A percentile compares a stretch with the other conserved stretches of the same genome.
phyloP scores from a whole-genome alignment of 192 early-diverging fungal species.

The Entomortierella parvispora region DNA sequence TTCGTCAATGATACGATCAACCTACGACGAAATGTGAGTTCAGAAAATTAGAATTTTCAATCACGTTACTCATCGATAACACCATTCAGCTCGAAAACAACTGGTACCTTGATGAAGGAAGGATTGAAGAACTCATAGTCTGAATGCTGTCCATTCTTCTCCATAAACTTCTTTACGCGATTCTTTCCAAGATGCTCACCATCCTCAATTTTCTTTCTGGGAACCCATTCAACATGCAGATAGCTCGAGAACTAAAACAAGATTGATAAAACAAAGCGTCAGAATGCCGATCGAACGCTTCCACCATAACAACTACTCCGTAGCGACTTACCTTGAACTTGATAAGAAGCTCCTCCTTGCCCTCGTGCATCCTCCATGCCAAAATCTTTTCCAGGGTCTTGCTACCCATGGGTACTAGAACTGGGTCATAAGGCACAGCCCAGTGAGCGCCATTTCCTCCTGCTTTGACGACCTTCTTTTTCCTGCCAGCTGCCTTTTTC shows the following conservation, averaged over 20 bases:
- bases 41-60: not conserved
- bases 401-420: slow-evolving; percentile 63
- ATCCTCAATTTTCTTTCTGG: slow-evolving; percentile 52
- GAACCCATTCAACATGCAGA: slow-evolving; percentile 78
- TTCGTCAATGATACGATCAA: slow-evolving; percentile 87
- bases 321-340: slow-evolving; percentile 77
- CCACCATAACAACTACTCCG: not conserved
- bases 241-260: slow-evolving; percentile 73
- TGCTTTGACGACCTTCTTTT: slow-evolving; percentile 40
- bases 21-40: slow-evolving; percentile 46
- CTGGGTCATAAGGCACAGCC: slow-evolving; percentile 59
- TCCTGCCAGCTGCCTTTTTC: slow-evolving; percentile 32
- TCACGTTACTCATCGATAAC: not conserved
- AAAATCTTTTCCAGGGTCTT: slow-evolving; percentile 65
- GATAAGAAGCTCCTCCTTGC: slow-evolving; percentile 72
- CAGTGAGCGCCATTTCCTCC: slow-evolving; percentile 44
- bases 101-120: slow-evolving; percentile 65
- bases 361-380: slow-evolving; percentile 58
- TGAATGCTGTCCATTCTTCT: slow-evolving; percentile 66
- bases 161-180: slow-evolving; percentile 79
- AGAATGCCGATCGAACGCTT: not conserved
- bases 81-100: not conserved
- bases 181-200: slow-evolving; percentile 70
- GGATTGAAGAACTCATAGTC: slow-evolving; percentile 73
- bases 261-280: slow-evolving; percentile 2